Conservation (phyloP, 2,329 filamentous ascomycete species). For the Fusarium pseudocircinatum region DNA sequence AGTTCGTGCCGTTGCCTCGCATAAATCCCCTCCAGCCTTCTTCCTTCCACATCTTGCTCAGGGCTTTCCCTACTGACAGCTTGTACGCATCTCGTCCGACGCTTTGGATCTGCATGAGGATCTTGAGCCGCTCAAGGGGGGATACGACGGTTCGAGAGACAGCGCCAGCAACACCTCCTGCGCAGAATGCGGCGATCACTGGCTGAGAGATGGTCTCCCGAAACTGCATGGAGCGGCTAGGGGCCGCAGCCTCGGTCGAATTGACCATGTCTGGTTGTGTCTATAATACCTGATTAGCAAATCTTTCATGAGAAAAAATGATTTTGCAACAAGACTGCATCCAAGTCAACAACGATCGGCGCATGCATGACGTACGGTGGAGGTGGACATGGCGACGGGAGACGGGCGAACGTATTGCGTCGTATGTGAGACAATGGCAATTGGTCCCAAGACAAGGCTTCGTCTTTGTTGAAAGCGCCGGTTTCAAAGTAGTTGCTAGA, state of each 20-base stretch:
- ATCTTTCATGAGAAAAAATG: not conserved
- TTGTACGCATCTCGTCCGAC: slow-evolving; percentile 92
- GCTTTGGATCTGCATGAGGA: slow-evolving; percentile 96
- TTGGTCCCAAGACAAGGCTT: slow-evolving; percentile 27
- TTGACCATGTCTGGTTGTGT: slow-evolving; percentile 42
- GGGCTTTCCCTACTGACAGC: slow-evolving; percentile 85
- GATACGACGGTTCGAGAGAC: slow-evolving; percentile 98
- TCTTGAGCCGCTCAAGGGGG: slow-evolving; percentile 94
- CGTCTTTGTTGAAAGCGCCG: slow-evolving; percentile 31
- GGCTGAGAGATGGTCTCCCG: slow-evolving; percentile 76
- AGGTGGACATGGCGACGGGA: slow-evolving; percentile 45
- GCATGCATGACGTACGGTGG: slow-evolving; percentile 42
- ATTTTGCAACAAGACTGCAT: not conserved
- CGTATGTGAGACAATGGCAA: slow-evolving; percentile 32
- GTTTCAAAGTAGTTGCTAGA: slow-evolving; percentile 16
- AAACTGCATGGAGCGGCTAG: slow-evolving; percentile 48
- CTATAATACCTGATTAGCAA: slow-evolving; percentile 35
- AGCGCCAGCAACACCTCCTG: slow-evolving; percentile 91
- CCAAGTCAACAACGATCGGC: not conserved
- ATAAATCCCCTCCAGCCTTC: slow-evolving; percentile 98
- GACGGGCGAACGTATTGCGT: slow-evolving; percentile 7
- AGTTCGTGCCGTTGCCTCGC: slow-evolving; percentile 98
- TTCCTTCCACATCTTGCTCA: slow-evolving; percentile 95
- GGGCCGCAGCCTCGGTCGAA: slow-evolving; percentile 39
- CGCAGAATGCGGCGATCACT: slow-evolving; percentile 90